Conservation (phyloP, 2,329 filamentous ascomycete species). For the Penicillium sp. region DNA sequence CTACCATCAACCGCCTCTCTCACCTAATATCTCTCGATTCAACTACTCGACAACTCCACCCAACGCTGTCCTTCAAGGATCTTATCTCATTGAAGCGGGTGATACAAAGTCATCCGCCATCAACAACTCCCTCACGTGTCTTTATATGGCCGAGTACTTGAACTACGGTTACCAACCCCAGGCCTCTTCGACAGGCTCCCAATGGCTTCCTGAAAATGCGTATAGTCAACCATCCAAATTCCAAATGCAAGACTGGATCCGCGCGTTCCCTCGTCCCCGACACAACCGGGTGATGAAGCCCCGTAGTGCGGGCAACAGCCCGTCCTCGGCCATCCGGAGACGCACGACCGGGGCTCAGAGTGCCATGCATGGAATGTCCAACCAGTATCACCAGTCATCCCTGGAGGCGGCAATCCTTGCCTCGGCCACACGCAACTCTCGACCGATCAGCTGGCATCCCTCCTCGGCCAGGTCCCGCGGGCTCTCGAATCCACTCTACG, state of each 20-base stretch:
- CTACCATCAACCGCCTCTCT: constrained; percentile 3
- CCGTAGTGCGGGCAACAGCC: constrained; percentile 69
- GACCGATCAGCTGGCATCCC: constrained; percentile 77
- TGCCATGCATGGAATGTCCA: constrained; percentile 46
- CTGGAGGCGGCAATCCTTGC: constrained; percentile 49
- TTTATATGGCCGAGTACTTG: constrained; percentile 33
- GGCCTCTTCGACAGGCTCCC: constrained; percentile 28
- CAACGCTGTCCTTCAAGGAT: background rate
- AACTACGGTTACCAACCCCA: constrained; percentile 27
- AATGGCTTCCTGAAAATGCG: constrained; percentile 28
- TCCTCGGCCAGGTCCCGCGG: constrained; percentile 50
- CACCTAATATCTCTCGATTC: background rate
- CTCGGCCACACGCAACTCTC: constrained; percentile 43
- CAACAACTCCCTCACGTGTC: constrained; percentile 7
- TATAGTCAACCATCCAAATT: constrained; percentile 26
- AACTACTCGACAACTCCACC: background rate
- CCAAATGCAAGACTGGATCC: constrained; percentile 42
- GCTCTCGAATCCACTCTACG: constrained; percentile 26
- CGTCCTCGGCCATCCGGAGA: constrained; percentile 51
- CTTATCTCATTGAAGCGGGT: background rate
- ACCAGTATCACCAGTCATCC: constrained; percentile 42
- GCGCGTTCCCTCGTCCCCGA: constrained; percentile 55
- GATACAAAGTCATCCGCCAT: constrained; percentile 2
- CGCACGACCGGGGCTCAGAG: constrained; percentile 57
- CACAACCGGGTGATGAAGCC: constrained; percentile 62